These are phyloP conservation scores for Caryopteris hybrid DNA, from an alignment of 305 asterid species.

Conservation along the genomic window DNA sequence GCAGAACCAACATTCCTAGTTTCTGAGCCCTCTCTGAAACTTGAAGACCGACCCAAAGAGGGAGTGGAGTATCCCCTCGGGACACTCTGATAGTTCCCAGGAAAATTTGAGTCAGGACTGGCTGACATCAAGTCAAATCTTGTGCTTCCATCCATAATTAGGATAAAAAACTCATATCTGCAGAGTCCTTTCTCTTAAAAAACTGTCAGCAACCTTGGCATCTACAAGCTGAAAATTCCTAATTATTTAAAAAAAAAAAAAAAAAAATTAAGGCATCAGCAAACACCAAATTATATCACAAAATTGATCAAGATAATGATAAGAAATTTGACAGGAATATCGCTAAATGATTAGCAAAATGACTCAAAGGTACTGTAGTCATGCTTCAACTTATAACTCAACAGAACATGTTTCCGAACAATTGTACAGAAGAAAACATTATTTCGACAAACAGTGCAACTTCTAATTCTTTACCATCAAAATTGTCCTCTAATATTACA, in stretches of 20 bases:
- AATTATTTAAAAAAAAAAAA: not conserved
- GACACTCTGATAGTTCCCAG: constrained; percentile 65
- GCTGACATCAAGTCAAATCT: constrained; percentile 68
- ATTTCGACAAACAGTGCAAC: not conserved
- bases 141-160: constrained; percentile 78
- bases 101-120: constrained; percentile 64
- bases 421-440: not conserved
- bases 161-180: constrained; percentile 34
- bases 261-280: not conserved
- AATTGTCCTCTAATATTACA: not conserved
- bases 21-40: constrained; percentile 81
- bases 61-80: constrained; percentile 69
- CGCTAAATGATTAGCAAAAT: not conserved
- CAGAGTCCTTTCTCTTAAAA: constrained; percentile 16
- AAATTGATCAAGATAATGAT: not conserved
- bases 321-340: not conserved
- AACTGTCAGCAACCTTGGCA: constrained; percentile 18
- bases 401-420: not conserved
- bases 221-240: constrained; percentile 26
- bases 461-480: not conserved
- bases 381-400: no score
- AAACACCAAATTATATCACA: not conserved
- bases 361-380: not conserved
- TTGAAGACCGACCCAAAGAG: constrained; percentile 62
- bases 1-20: constrained; percentile 54